A percentile compares a stretch with the other conserved stretches of the same genome.
These are phyloP conservation scores for Collybiopsis luxurians DNA, from an alignment of 768 basidiomycete genomes.

Conservation along the genomic window DNA sequence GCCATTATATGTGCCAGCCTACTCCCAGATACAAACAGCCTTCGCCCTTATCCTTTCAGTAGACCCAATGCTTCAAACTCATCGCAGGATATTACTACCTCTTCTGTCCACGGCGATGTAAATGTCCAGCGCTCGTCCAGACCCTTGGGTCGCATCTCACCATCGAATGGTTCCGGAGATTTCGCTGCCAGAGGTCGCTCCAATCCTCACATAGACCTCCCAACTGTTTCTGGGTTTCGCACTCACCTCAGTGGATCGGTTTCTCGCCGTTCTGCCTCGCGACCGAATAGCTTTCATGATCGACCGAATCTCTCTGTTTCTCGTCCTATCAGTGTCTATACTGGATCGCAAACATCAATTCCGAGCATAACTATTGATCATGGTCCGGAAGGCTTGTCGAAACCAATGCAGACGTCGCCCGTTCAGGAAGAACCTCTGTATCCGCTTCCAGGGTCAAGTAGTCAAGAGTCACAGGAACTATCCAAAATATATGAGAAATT, in stretches of 20 bases:
- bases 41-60: not conserved
- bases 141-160: not conserved
- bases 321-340: not conserved
- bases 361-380: not conserved
- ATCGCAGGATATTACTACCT: slow-evolving; percentile 1
- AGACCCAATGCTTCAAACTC: not conserved
- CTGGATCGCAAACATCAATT: not conserved
- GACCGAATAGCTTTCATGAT: not conserved
- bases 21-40: not conserved
- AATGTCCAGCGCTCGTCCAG: not conserved
- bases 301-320: not conserved
- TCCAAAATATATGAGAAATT: not conserved
- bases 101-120: not conserved
- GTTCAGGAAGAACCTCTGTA: not conserved
- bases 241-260: not conserved
- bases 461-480: not conserved
- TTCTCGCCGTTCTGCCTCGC: not conserved
- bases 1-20: not conserved
- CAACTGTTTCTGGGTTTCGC: not conserved
- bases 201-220: slow-evolving; percentile 2
- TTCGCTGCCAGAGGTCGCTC: not conserved
- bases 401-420: not conserved
- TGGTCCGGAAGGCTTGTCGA: not conserved
- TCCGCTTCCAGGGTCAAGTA: not conserved
- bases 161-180: not conserved